Evolutionary conservation across 2,329 filamentous ascomycete genomes (phyloP).

Genomic region (Colletotrichum sojae): DNA sequence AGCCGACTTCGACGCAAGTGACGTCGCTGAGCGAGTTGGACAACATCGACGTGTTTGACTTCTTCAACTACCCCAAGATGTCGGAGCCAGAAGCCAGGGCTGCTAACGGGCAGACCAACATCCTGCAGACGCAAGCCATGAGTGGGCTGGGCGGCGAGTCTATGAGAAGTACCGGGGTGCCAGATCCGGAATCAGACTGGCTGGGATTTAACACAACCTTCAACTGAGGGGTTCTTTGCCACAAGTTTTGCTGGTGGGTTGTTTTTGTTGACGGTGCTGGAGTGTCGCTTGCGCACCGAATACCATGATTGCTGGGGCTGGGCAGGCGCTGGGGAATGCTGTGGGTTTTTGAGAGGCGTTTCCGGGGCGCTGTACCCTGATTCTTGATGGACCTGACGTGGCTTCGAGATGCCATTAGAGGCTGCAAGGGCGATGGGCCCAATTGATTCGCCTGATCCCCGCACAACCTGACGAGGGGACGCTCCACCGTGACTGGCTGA

Average conservation of each 20-base stretch:
- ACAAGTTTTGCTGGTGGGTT: background rate
- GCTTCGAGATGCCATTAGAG: constrained; percentile 24
- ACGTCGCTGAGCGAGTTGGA: constrained; percentile 58
- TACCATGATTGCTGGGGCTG: background rate
- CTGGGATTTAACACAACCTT: constrained; percentile 43
- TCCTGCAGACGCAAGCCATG: constrained; percentile 44
- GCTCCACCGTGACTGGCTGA: constrained; percentile 35
- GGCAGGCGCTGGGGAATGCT: constrained; percentile 20
- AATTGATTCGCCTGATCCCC: constrained; percentile 38
- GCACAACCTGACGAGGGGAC: constrained; percentile 26
- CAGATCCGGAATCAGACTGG: constrained; percentile 52
- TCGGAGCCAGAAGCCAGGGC: constrained; percentile 40
- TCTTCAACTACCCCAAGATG: constrained; percentile 59
- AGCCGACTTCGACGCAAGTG: constrained; percentile 55
- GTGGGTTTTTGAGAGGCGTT: constrained; percentile 30
- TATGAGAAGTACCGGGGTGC: constrained; percentile 44
- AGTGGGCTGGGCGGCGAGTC: constrained; percentile 44
- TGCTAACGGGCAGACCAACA: constrained; percentile 44
- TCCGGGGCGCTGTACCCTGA: constrained; percentile 29
- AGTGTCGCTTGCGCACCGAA: constrained; percentile 7
- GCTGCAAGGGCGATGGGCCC: constrained; percentile 29
- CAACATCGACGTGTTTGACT: constrained; percentile 61
- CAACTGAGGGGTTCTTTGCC: constrained; percentile 18
- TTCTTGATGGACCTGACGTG: constrained; percentile 37
- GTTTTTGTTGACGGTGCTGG: background rate